A percentile compares a stretch with the other conserved stretches of the same genome.
Evolutionary conservation across 345 rosid genomes (phyloP).

Genomic region (Salix caprea): DNA sequence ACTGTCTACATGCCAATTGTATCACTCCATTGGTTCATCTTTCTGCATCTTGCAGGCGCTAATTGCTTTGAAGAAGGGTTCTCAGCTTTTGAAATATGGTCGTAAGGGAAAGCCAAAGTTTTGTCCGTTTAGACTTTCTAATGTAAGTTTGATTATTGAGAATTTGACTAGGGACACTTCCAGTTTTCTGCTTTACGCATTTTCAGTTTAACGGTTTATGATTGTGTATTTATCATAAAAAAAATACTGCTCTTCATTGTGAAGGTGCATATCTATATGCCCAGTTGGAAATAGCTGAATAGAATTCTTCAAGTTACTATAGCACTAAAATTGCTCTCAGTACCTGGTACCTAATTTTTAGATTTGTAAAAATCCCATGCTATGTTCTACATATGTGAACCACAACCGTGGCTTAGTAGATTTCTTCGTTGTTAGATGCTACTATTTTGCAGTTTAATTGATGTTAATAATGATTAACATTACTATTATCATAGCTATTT

Average conservation of each 20-base stretch:
- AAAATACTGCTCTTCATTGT: constrained; percentile 4
- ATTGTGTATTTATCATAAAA: not conserved
- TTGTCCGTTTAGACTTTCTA: constrained; percentile 83
- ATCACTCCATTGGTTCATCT: not conserved
- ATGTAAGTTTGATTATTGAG: constrained; percentile 44
- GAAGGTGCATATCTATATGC: not conserved
- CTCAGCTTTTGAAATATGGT: constrained; percentile 87
- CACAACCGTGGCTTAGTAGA: not conserved
- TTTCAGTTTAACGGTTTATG: not conserved
- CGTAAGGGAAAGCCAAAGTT: constrained; percentile 97
- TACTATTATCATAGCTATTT: not conserved
- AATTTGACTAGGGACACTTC: constrained; percentile 5
- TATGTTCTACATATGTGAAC: not conserved
- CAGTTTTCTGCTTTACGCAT: not conserved
- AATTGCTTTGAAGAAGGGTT: constrained; percentile 85
- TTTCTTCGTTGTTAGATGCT: not conserved
- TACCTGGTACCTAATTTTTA: not conserved
- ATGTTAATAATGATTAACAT: not conserved
- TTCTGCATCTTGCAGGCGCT: constrained; percentile 54
- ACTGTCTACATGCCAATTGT: not conserved
- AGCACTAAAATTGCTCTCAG: not conserved
- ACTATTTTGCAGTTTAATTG: not conserved
- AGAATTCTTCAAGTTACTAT: not conserved
- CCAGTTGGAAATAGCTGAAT: not conserved
- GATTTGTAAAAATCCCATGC: too few species aligned